Evolutionary conservation across 208 protist genomes (phyloP), one percentile per base, ranked within the genome.

Genomic region (Trypanosoma theileri): DNA sequence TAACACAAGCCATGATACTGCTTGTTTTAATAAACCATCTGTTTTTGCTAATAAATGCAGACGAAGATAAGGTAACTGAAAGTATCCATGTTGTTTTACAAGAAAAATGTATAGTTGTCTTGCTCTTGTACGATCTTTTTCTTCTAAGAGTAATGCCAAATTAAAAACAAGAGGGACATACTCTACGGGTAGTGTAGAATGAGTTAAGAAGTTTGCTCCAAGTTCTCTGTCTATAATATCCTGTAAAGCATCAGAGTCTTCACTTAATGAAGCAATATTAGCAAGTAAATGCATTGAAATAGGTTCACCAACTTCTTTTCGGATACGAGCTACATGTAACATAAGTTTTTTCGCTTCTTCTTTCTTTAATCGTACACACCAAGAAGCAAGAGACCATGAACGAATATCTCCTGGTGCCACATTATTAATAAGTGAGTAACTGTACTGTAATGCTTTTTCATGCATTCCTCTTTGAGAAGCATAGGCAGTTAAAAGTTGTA

Each of bases 131-230:
- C 53, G n/a, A 45, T 91, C 87, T 7, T 21, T 26, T 71, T 68
- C 42, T 73, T 96, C 87, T 12, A 76, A 63, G n/a, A 91, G 78
- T 16, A 91, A 66, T 13, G 84, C 90, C 31, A 92, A 57, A 66
- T 96, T 96, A 78, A 84, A 96, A 22, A 95, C 62, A 21, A 95
- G 60, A 28, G 90, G 90, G 31, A 95, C 77, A 64, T 92, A 76
- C 48, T 50, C 52, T 3, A 85, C 75, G 46, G 69, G 66, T 14
- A 90, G 31, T 9, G 28, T 51, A 16, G 75, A 40, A 48, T 75
- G 13, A 12, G 28, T 63, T 51, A 92, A 66, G 40, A 92, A 88
- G 54, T 84, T 79, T 3, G 75, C 86, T 10, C 85, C 87, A 3
- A 95, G 79, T 74, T 93, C 85, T 14, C 55, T 51, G 67, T 93